Conservation (phyloP, 352 stramenopile species). For the Phytophthora tentaculata region DNA sequence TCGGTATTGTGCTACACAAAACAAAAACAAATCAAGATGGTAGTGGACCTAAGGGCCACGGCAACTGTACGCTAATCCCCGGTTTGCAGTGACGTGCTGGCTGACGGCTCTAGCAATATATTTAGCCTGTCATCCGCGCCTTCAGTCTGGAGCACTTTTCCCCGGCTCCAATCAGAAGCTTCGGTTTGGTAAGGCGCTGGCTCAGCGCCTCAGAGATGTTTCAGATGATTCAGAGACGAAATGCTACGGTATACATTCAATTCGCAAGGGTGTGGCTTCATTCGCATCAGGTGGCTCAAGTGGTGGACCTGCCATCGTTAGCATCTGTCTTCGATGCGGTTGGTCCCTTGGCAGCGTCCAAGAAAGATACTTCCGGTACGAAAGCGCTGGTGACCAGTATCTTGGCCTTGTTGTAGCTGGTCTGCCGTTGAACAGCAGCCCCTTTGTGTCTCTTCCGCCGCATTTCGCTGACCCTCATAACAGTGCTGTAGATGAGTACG, state of each 20-base stretch:
- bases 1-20: no score
- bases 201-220: neutral
- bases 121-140: neutral
- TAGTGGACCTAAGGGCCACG: no score
- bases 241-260: conserved; percentile 24
- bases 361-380: conserved; percentile 25
- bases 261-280: conserved; percentile 19
- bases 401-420: conserved; percentile 17
- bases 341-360: conserved; percentile 14
- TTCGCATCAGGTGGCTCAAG: conserved; percentile 21
- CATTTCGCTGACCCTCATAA: conserved; percentile 9
- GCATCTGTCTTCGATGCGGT: conserved; percentile 10
- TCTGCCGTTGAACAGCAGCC: conserved; percentile 4
- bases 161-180: conserved; percentile 9
- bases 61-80: conserved; percentile 22
- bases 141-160: conserved; percentile 3
- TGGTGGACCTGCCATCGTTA: conserved; percentile 13
- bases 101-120: conserved; percentile 4
- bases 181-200: conserved; percentile 7
- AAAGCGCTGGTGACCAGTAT: conserved; percentile 17
- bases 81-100: neutral
- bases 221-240: neutral
- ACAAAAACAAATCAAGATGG: no score
- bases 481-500: neutral
- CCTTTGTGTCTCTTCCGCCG: conserved; percentile 11